Evolutionary conservation across 345 rosid species (phyloP), one percentile per base, ranked within the genome.

Genomic region (Corymbia maculata): DNA sequence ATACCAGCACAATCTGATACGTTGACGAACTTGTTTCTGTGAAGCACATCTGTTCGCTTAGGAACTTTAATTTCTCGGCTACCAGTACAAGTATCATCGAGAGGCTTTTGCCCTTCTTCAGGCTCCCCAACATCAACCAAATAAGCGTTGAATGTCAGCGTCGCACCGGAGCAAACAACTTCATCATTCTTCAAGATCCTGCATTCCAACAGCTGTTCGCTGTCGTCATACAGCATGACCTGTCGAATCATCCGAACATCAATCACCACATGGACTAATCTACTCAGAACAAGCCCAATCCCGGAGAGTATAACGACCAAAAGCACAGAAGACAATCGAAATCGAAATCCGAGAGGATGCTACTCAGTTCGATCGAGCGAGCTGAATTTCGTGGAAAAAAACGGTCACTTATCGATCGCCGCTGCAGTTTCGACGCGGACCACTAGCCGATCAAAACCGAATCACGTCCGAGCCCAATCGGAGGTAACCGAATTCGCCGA

Each of bases 111-210:
- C 85, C 86, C 90, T 10, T 89, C 94, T 44, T 92, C 93, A 15
- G 93, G 96, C 86, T 95, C 96, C 8, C 98, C 95, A 51, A 98
- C 90, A 87, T 95, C 96, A 10, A 98, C 96, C 61, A 95, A 91
- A 90, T 93, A 95, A 32, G 96, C 91, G 86, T 88, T 91, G 86
- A 97, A 96, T 21, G 95, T 88, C 92, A 97, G 90, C 6, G 95
- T 87, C 88, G 95, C 94, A 19, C 94, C 94, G 9, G 94, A 89
- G 57, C 89, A 79, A 61, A 97, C 94, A 66, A 89, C 90, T 90
- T 96, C 97, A 5, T 90, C 96, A 9, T 90, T 92, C 90, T 93
- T 94, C 89, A 96, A 86, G 82, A 96, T 92, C 92, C 93, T 97
- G 90, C 96, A 94, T 87, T 95, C 99, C 84, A 97, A 90, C 79